phyloP scores from a whole-genome alignment of 2,329 filamentous ascomycete species.

The Fusarium concolor region DNA sequence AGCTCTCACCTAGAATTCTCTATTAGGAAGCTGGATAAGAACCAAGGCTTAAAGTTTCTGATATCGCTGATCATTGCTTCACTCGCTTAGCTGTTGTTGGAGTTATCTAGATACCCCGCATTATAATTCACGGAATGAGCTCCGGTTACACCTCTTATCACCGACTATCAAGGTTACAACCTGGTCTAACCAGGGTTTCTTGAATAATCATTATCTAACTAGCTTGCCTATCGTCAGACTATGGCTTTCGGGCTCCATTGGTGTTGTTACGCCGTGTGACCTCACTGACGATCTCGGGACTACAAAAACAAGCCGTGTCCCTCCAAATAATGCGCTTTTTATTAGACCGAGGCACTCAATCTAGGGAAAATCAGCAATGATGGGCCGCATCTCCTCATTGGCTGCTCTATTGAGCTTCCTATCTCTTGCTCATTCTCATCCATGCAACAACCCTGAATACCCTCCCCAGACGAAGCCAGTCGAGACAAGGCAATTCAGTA shows the following conservation, averaged over 20 bases:
- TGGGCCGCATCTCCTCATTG: background rate
- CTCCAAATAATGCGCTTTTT: no score
- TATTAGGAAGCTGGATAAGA: constrained; percentile 30
- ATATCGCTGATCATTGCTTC: constrained; percentile 25
- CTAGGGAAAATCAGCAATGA: background rate
- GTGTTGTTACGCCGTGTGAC: background rate
- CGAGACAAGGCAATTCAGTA: constrained; percentile 5
- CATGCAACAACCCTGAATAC: constrained; percentile 14
- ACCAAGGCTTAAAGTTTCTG: background rate
- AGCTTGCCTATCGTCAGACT: background rate
- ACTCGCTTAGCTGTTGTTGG: background rate
- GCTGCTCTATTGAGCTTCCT: constrained; percentile 25
- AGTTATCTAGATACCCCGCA: constrained; percentile 19
- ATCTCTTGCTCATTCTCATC: constrained; percentile 5
- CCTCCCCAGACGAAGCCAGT: constrained; percentile 22
- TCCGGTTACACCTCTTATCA: background rate
- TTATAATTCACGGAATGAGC: background rate
- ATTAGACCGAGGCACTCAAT: background rate
- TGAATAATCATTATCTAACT: background rate
- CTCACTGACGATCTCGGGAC: background rate
- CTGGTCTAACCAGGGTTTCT: background rate
- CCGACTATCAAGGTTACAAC: background rate
- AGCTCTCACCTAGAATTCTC: background rate
- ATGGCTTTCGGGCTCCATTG: background rate
- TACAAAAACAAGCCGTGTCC: constrained; percentile 1